These are phyloP conservation scores for Prunus salicina DNA, from an alignment of 306 rosid genomes.

Conservation along the genomic window DNA sequence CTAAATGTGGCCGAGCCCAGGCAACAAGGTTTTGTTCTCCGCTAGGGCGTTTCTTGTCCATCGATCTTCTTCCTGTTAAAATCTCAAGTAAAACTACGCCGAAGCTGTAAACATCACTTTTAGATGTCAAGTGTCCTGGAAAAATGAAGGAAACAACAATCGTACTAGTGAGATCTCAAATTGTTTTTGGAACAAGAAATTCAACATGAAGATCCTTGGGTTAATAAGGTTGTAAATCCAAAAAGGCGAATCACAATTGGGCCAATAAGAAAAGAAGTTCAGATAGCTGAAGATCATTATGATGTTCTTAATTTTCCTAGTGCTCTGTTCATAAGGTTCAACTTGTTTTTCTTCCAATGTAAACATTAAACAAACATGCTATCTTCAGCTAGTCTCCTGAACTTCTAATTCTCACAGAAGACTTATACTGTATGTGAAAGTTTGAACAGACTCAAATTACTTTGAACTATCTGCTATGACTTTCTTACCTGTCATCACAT, in stretches of 20 bases:
- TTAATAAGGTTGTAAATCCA: not conserved
- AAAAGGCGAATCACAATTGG: not conserved
- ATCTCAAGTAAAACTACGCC: conserved; percentile 94
- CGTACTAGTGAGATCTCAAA: conserved; percentile 18
- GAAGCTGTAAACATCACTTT: conserved; percentile 94
- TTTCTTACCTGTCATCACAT: conserved; percentile 89
- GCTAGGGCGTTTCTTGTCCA: conserved; percentile 94
- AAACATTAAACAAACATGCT: not conserved
- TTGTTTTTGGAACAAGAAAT: conserved; percentile 9
- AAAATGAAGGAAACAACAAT: conserved; percentile 22
- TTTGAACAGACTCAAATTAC: conserved; percentile 6
- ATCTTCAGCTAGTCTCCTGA: not conserved
- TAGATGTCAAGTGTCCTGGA: conserved; percentile 90
- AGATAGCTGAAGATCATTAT: not conserved
- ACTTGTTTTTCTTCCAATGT: not conserved
- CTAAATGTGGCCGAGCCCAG: conserved; percentile 87
- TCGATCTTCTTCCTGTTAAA: conserved; percentile 90
- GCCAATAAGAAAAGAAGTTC: not conserved
- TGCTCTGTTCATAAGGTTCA: not conserved
- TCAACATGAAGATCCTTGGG: not conserved
- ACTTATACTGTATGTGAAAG: conserved; percentile 2
- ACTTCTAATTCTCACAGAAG: not conserved
- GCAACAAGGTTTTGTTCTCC: conserved; percentile 90
- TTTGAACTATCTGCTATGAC: conserved; percentile 15
- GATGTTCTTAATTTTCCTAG: not conserved